phyloP scores from a whole-genome alignment of 148 eudicot species.

The Polygonum aviculare region DNA sequence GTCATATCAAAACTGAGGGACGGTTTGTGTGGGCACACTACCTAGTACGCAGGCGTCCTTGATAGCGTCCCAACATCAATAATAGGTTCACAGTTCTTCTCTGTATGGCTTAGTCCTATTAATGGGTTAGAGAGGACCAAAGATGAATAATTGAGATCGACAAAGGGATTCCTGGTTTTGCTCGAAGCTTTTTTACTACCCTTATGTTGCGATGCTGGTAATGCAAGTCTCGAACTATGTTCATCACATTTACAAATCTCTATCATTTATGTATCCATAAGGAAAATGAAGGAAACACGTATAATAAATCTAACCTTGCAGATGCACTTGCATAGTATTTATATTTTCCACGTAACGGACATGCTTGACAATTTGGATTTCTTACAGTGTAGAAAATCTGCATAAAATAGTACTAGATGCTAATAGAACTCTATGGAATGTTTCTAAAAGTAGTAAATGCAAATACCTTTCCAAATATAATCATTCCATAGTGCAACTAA shows the following conservation, averaged over 20 bases:
- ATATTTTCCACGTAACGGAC: constrained; percentile 14
- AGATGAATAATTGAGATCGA: background rate
- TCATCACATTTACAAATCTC: background rate
- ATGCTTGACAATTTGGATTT: constrained; percentile 17
- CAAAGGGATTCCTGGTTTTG: background rate
- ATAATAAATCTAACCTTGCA: constrained; percentile 7
- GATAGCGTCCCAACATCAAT: too few species aligned
- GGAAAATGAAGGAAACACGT: background rate
- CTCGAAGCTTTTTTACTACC: background rate
- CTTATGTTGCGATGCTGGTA: background rate
- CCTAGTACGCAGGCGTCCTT: too few species aligned
- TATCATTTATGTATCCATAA: background rate
- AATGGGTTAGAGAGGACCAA: background rate
- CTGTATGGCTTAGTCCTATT: too few species aligned
- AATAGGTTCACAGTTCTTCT: background rate
- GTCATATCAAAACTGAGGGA: too few species aligned
- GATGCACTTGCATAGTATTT: constrained; percentile 16
- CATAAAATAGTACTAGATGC: background rate
- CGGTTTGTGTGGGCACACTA: too few species aligned
- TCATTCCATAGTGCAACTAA: constrained; percentile 16
- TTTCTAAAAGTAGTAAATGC: background rate
- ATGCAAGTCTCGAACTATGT: constrained; percentile 10
- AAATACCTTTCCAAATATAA: constrained; percentile 21
- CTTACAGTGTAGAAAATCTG: constrained; percentile 19
- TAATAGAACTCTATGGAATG: background rate